Evolutionary conservation across 345 rosid species (phyloP), one percentile per base, ranked within the genome.

Genomic region (Dipteronia dyeriana): DNA sequence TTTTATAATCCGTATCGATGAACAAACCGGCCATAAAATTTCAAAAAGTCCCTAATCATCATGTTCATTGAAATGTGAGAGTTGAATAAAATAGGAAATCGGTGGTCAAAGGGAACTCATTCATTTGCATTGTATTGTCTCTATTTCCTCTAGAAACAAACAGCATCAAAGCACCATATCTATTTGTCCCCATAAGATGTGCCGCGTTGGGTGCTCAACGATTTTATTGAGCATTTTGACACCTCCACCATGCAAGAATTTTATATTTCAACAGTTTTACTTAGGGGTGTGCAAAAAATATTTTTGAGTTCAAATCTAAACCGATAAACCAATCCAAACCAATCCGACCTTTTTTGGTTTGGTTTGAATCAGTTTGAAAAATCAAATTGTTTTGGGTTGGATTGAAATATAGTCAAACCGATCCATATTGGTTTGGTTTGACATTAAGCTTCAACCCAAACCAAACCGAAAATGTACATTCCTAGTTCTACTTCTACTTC

Each of bases 161-260:
- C 45, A 41, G 45, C 11, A 41, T 41, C 45, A 9, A 7, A 41
- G 45, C 9, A 23, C 26, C 41, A 43, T 41, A 61, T 39, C 68
- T 13, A 20, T 12, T 25, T 26, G 77, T 63, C 59, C 45, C 77
- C 77, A n/a, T 29, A 11, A 9, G 51, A 51, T 14, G 69, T 45
- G 70, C 70, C 77, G 61, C 12, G n/a, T 59, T 49, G 77, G 69
- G 60, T 47, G 77, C 60, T 47, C 70, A n/a, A 16, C 61, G 8
- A 14, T 16, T 26, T 2, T 16, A 25, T 74, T 74, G 54, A 62
- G 59, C 17, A 26, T 43, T 26, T 45, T 25, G 75, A 66, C 66
- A 71, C 64, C 17, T 19, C 20, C 3, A 19, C 19, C 26, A 34
- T 34, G 63, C 9, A 57, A 11, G 19, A 34, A 51, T 12, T 2